Evolutionary conservation across 495 filamentous ascomycete genomes (phyloP), one percentile per base, ranked within the genome.

Genomic region (Aspergillus cavernicola): DNA sequence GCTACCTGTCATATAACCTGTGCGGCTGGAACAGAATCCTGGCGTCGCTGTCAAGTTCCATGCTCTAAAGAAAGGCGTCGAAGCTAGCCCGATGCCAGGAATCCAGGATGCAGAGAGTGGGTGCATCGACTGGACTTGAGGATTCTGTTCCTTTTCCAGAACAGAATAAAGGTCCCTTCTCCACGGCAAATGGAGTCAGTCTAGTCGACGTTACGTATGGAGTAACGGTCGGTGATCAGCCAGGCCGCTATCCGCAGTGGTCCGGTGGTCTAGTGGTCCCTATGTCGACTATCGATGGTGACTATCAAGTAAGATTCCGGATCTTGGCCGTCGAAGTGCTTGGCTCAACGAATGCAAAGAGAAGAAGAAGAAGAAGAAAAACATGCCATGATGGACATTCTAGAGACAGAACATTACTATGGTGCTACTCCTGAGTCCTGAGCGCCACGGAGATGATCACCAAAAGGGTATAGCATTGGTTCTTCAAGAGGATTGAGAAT

Each of bases 371-470:
- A n/a, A 18, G 23, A 43, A 33, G 28, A 2, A 18, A 22, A 15
- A 10, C 43, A 29, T 42, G 13, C n/a, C n/a, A 19, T 3, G 11
- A 20, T 22, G 39, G 20, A 28, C 9, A 9, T 9, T 20, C 9
- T 20, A 24, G 39, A 23, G 16, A 41, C 19, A 4, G 13, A 26
- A 5, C 20, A 23, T 9, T 28, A 37, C 15, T 43, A 29, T 2
- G 13, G 6, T 43, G 41, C 12, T 29, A 13, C 41, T 43, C n/a
- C n/a, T n/a, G n/a, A n/a, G n/a, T n/a, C n/a, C n/a, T 9, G 56
- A 39, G 22, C 53, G 33, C 49, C 42, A 53, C 42, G 52, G 33
- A 56, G 50, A 52, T 61, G 53, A 55, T 53, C 32, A 50, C 61
- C 54, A 52, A 63, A 53, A 42, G 32, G 38, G 53, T 45, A 23